phyloP scores from a whole-genome alignment of 345 rosid species.

The Gossypium mustelinum region DNA sequence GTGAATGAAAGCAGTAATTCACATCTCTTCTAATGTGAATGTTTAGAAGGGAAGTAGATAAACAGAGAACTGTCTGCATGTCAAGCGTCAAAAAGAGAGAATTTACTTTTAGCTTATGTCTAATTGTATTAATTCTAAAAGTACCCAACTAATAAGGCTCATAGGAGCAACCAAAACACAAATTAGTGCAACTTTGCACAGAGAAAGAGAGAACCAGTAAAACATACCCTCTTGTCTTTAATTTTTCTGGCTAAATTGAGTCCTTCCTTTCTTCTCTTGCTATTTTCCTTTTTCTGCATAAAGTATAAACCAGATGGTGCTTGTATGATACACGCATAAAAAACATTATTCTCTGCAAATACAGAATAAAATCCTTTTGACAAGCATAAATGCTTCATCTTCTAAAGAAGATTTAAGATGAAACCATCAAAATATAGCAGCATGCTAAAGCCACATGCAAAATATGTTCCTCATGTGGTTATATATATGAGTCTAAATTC shows the following conservation, averaged over 20 bases:
- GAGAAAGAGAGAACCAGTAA: background rate
- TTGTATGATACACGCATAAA: background rate
- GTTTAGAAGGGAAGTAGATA: background rate
- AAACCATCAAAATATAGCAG: slow-evolving; percentile 5
- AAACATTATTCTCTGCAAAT: background rate
- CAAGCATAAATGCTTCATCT: background rate
- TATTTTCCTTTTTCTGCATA: slow-evolving; percentile 52
- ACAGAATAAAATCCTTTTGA: background rate
- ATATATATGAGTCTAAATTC: background rate
- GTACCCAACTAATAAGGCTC: background rate
- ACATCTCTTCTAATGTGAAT: background rate
- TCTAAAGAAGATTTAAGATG: background rate
- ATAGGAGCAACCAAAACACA: background rate
- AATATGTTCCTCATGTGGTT: background rate
- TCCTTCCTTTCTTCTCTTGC: slow-evolving; percentile 74
- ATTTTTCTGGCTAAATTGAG: slow-evolving; percentile 39
- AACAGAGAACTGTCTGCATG: background rate
- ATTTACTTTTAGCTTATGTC: background rate
- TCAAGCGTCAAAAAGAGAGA: background rate
- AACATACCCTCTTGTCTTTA: slow-evolving; percentile 58
- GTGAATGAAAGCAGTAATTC: background rate
- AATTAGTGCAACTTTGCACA: background rate
- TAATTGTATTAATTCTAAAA: background rate
- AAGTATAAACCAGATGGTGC: background rate
- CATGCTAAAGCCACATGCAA: background rate